Evolutionary conservation across 495 filamentous ascomycete genomes (phyloP).

Genomic region (Trichocladium antarcticum): DNA sequence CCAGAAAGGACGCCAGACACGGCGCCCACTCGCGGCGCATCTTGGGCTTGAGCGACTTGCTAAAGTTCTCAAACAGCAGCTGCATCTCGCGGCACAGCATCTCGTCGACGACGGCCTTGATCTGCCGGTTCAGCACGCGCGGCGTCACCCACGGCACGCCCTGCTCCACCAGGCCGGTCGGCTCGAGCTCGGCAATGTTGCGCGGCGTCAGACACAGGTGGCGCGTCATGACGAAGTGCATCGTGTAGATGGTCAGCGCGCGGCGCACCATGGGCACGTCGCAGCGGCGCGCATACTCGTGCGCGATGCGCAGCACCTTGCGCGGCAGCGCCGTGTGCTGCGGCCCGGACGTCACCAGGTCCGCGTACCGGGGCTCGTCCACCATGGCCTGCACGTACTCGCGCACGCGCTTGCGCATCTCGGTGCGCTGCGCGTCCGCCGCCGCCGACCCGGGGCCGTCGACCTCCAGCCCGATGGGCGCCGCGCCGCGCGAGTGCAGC

Average conservation of each 20-base stretch:
- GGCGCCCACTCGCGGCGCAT: slow-evolving; percentile 40
- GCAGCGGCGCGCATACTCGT: slow-evolving; percentile 29
- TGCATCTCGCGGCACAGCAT: slow-evolving; percentile 36
- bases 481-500: slow-evolving; percentile 28
- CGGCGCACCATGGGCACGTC: slow-evolving; percentile 33
- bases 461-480: slow-evolving; percentile 37
- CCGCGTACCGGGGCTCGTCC: slow-evolving; percentile 30
- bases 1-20: slow-evolving; percentile 40
- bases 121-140: slow-evolving; percentile 41
- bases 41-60: slow-evolving; percentile 39
- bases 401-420: slow-evolving; percentile 29
- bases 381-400: slow-evolving; percentile 38
- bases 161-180: slow-evolving; percentile 27
- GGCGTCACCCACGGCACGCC: slow-evolving; percentile 33
- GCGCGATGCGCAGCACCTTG: slow-evolving; percentile 32
- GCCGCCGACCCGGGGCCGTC: not conserved
- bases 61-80: slow-evolving; percentile 36
- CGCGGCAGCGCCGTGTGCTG: slow-evolving; percentile 32
- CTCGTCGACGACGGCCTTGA: slow-evolving; percentile 43
- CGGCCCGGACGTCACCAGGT: slow-evolving; percentile 35
- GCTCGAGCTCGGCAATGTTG: slow-evolving; percentile 28
- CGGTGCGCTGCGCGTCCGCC: slow-evolving; percentile 24
- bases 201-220: slow-evolving; percentile 36
- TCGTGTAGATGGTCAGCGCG: slow-evolving; percentile 39
- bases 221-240: slow-evolving; percentile 41